These are phyloP conservation scores for Graphilbum ipis-grandicollis DNA, from an alignment of 2,329 filamentous ascomycete species.

Conservation along the genomic window DNA sequence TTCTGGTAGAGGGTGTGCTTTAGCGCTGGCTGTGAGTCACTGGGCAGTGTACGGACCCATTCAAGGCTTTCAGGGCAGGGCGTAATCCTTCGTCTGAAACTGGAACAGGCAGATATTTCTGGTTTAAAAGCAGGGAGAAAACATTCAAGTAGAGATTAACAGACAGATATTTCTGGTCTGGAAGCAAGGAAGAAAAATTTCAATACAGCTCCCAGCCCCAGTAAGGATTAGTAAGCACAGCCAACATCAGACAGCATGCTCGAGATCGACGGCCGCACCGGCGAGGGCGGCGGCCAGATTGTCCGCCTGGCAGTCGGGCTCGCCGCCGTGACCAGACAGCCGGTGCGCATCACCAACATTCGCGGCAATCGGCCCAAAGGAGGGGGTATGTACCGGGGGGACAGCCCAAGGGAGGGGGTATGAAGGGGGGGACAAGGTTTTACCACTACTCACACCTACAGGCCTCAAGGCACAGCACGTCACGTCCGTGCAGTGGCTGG, in stretches of 20 bases:
- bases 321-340: constrained; percentile 34
- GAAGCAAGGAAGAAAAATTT: no score
- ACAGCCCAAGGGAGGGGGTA: no score
- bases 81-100: no score
- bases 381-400: constrained; percentile 11
- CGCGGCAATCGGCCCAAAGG: constrained; percentile 32
- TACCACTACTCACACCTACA: constrained; percentile 11
- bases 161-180: no score
- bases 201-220: no score
- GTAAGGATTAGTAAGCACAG: background rate
- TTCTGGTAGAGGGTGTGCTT: no score
- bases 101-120: no score
- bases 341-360: constrained; percentile 35
- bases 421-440: background rate
- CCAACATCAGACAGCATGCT: constrained; percentile 13
- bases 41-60: no score
- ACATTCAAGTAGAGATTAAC: no score
- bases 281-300: constrained; percentile 46
- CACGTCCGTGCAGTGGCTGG: constrained; percentile 35
- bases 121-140: no score
- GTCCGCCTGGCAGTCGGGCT: constrained; percentile 38
- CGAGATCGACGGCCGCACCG: constrained; percentile 35
- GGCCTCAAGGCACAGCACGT: constrained; percentile 46
- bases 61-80: no score
- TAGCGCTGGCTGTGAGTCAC: no score